Evolutionary conservation across 1,284 basidiomycete genomes (phyloP).

Genomic region (Malassezia equina): DNA sequence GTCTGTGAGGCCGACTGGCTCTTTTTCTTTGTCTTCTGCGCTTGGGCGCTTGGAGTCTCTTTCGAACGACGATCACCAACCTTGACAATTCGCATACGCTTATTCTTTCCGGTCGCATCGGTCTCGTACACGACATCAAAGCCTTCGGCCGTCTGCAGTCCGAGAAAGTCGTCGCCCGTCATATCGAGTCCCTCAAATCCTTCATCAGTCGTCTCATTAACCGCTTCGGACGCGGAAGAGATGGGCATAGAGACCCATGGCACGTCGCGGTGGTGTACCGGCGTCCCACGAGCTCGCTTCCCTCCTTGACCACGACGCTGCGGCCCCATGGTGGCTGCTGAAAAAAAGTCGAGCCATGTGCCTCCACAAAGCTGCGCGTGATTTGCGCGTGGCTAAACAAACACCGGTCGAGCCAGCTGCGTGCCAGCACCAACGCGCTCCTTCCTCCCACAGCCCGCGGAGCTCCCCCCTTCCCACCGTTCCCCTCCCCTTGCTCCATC

Average conservation of each 20-base stretch:
- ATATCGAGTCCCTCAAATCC: conserved; percentile 9
- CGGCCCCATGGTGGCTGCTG: conserved; percentile 4
- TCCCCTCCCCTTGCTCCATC: background rate
- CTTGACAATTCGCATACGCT: conserved; percentile 24
- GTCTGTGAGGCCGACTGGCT: conserved; percentile 8
- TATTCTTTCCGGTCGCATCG: conserved; percentile 21
- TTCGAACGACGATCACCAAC: background rate
- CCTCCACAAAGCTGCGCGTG: conserved; percentile 1
- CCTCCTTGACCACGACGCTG: background rate
- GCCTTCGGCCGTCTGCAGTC: conserved; percentile 40
- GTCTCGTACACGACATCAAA: conserved; percentile 31
- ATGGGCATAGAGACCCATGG: conserved; percentile 11
- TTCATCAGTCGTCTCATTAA: conserved; percentile 16
- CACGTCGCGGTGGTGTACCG: conserved; percentile 2
- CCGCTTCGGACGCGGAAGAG: background rate
- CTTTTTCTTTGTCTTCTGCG: conserved; percentile 11
- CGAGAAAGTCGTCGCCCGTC: conserved; percentile 41
- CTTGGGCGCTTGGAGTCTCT: conserved; percentile 9
- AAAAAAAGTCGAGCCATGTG: background rate
- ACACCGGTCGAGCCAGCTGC: conserved; percentile 4
- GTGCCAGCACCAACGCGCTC: background rate
- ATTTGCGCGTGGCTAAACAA: conserved; percentile 8
- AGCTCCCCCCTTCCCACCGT: background rate
- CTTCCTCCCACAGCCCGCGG: background rate
- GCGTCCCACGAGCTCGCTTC: background rate